Evolutionary conservation across 257 asterid genomes (phyloP).

Genomic region (Avicennia marina): DNA sequence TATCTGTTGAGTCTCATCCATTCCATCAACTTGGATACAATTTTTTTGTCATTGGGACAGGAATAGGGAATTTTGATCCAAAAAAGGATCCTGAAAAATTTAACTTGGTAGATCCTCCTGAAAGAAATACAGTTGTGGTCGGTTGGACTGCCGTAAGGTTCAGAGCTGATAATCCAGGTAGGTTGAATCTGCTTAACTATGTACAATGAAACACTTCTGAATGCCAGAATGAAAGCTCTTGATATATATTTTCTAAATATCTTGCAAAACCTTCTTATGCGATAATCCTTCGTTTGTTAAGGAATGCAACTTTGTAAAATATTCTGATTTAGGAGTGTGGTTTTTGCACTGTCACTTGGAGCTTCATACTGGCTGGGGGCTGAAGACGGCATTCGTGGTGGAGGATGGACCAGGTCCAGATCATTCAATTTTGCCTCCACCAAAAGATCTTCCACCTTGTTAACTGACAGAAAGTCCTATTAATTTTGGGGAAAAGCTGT

Average conservation of each 20-base stretch:
- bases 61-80: conserved; percentile 62
- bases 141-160: conserved; percentile 87
- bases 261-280: too few relatives aligned
- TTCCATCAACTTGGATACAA: conserved; percentile 85
- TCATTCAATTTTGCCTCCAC: conserved; percentile 52
- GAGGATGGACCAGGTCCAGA: conserved; percentile 51
- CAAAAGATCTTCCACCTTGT: conserved; percentile 60
- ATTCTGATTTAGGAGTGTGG: conserved; percentile 54
- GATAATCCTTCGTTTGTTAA: too few relatives aligned
- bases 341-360: conserved; percentile 70
- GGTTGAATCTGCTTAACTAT: neutral
- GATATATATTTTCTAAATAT: too few relatives aligned
- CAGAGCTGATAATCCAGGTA: conserved; percentile 85
- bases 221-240: too few relatives aligned
- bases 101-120: conserved; percentile 70
- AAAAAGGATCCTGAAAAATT: conserved; percentile 39
- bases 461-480: conserved; percentile 4
- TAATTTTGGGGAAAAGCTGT: neutral
- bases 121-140: conserved; percentile 70
- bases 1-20: conserved; percentile 66
- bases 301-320: neutral
- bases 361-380: conserved; percentile 67
- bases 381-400: conserved; percentile 60
- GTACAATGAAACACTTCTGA: too few relatives aligned
- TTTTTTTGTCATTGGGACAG: conserved; percentile 69